Percentiles rank a stretch among this genome's conserved stretches.
Conservation (phyloP, 257 asterid species). For the Capsicum pubescens region DNA sequence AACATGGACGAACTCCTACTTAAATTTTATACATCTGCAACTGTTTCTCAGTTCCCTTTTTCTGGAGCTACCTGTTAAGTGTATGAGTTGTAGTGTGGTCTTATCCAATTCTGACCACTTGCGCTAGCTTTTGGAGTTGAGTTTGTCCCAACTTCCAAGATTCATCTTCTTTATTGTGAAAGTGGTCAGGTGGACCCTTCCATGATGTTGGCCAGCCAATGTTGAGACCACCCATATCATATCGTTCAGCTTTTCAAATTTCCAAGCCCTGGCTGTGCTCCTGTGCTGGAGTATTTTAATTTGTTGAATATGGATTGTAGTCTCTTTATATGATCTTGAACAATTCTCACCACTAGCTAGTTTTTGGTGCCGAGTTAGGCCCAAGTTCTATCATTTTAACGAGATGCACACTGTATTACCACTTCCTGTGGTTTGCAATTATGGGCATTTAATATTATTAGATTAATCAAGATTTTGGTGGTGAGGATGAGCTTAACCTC, state of each 20-base stretch:
- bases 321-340: not conserved
- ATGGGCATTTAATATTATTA: not conserved
- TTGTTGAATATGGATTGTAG: not conserved
- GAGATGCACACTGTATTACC: not conserved
- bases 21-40: not conserved
- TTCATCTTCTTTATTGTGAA: not conserved
- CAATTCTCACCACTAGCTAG: slow-evolving; percentile 4
- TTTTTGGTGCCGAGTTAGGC: not conserved
- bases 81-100: slow-evolving; percentile 2
- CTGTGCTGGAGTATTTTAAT: not conserved
- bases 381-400: not conserved
- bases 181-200: not conserved
- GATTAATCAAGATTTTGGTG: slow-evolving; percentile 1
- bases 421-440: not conserved
- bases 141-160: not conserved
- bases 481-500: not conserved
- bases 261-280: not conserved
- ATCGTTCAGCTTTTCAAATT: not conserved
- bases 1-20: not conserved
- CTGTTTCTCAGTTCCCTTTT: not conserved
- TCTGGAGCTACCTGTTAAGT: not conserved
- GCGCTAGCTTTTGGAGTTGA: not conserved
- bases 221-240: not conserved
- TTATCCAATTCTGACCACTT: not conserved
- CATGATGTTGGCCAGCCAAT: slow-evolving; percentile 13